A percentile compares a stretch with the other conserved stretches of the same genome.
Evolutionary conservation across 2,329 filamentous ascomycete genomes (phyloP).

Genomic region (Aspergillus tubingensis): DNA sequence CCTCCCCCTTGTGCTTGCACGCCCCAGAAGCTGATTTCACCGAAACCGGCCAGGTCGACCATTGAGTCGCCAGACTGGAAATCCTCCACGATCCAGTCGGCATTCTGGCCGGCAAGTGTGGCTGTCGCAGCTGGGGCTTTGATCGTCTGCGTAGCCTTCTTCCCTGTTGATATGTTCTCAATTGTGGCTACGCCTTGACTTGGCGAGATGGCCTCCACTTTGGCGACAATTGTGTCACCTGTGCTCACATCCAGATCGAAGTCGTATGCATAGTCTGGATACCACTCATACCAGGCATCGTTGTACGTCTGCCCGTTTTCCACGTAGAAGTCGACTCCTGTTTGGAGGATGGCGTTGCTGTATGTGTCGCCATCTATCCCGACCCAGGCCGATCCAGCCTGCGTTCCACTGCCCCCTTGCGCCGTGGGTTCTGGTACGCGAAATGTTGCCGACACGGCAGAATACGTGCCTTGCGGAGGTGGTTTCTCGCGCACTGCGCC

Average conservation of each 20-base stretch:
- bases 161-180: slow-evolving; percentile 56
- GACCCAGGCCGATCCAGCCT: slow-evolving; percentile 59
- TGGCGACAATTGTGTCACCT: slow-evolving; percentile 49
- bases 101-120: slow-evolving; percentile 58
- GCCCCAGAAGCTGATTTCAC: slow-evolving; percentile 44
- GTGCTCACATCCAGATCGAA: slow-evolving; percentile 50
- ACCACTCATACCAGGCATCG: slow-evolving; percentile 65
- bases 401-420: slow-evolving; percentile 40
- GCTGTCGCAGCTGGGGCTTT: slow-evolving; percentile 40
- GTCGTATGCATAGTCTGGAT: slow-evolving; percentile 57
- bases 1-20: slow-evolving; percentile 29
- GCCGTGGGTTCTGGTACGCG: slow-evolving; percentile 54
- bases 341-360: slow-evolving; percentile 56
- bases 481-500: slow-evolving; percentile 55
- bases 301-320: slow-evolving; percentile 46
- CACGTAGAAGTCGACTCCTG: slow-evolving; percentile 59
- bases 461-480: slow-evolving; percentile 51
- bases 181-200: slow-evolving; percentile 51
- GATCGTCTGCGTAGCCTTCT: slow-evolving; percentile 56
- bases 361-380: slow-evolving; percentile 65
- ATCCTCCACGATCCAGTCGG: slow-evolving; percentile 66
- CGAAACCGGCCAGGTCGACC: slow-evolving; percentile 53
- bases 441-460: slow-evolving; percentile 47
- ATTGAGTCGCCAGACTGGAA: slow-evolving; percentile 44
- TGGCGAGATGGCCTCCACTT: slow-evolving; percentile 41